Evolutionary conservation across 768 basidiomycete genomes (phyloP), one percentile per base, ranked within the genome.

Genomic region (Termitomyces sp.): DNA sequence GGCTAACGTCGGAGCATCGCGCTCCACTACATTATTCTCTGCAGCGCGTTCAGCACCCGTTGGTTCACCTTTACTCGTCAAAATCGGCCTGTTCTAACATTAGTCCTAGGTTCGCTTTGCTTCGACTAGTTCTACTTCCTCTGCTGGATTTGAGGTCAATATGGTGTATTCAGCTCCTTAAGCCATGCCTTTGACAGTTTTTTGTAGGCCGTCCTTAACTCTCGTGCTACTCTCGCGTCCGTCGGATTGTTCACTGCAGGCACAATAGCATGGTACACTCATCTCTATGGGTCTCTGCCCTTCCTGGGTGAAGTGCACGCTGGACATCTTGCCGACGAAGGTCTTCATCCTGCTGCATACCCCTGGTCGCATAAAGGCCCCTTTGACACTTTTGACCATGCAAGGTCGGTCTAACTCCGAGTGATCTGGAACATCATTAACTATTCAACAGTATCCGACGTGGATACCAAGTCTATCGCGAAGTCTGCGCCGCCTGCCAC

Each of bases 401-500:
- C 94, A 64, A 90, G 94, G 96, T 95, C 79, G 74, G 84, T 79
- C 61, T 55, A 55, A 46, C 66, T 68, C 62, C 65, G 58, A 65
- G 57, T 40, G 32, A 20, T 53, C 44, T 48, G 33, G 44, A 51
- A 58, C 51, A 60, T 42, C 39, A 46, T 57, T 60, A 18, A 65
- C 45, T 39, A 48, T 55, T 66, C 60, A 65, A 22, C 55, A 96
- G 95, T 76, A 96, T 98, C 71, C 94, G 96, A 69, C 85, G 96
- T 71, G 96, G 94, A 44, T 96, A 92, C 81, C 88, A 91, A 75
- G 97, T 99, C 59, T 99, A 99, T 83, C 93, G 95, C 65, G 96
- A 99, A 78, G 97, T 99, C 59, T 99, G 97, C 73, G 93, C 97
- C 16, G 94, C 97, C 12, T 99, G 97, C 77, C 97, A 99, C 76